These are phyloP conservation scores for Yamadazyma conglobata DNA, from an alignment of 1,139 yeast genomes.

Conservation along the genomic window DNA sequence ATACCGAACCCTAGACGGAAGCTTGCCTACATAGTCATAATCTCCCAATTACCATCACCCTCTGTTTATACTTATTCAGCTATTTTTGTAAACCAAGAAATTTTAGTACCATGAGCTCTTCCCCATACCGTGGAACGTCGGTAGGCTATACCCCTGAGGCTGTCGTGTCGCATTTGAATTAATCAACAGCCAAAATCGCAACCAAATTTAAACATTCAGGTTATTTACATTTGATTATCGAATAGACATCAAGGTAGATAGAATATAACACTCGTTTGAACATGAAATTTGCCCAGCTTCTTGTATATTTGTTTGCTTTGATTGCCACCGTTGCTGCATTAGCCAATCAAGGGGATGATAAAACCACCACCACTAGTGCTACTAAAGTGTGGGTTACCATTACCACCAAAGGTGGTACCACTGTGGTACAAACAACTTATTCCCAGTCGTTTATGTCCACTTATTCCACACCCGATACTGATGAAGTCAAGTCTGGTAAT, in stretches of 20 bases:
- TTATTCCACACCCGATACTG: constrained; percentile 19
- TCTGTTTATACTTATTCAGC: too few relatives aligned
- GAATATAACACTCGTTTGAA: too few relatives aligned
- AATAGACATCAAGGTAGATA: too few relatives aligned
- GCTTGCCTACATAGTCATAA: too few relatives aligned
- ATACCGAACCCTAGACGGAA: too few relatives aligned
- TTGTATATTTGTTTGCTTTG: constrained; percentile 10
- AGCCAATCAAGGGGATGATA: constrained; percentile 23
- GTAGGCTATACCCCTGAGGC: constrained; percentile 1
- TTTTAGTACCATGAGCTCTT: constrained; percentile 2
- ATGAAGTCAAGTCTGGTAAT: constrained; percentile 24
- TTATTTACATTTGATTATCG: too few relatives aligned
- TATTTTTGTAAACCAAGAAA: too few relatives aligned
- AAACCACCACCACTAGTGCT: constrained; percentile 13
- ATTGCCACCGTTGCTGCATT: constrained; percentile 16
- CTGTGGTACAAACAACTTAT: constrained; percentile 27
- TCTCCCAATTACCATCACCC: too few relatives aligned
- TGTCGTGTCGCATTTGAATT: too few relatives aligned
- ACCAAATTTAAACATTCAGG: too few relatives aligned
- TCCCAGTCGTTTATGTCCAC: constrained; percentile 32
- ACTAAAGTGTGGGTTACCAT: constrained; percentile 36
- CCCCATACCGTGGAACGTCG: too few relatives aligned
- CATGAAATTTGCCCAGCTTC: constrained; percentile 12
- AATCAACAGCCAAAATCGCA: too few relatives aligned
- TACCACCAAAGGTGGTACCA: constrained; percentile 28